A percentile compares a stretch with the other conserved stretches of the same genome.
phyloP scores from a whole-genome alignment of 2,329 filamentous ascomycete genomes.

The Botrytis deweyae region DNA sequence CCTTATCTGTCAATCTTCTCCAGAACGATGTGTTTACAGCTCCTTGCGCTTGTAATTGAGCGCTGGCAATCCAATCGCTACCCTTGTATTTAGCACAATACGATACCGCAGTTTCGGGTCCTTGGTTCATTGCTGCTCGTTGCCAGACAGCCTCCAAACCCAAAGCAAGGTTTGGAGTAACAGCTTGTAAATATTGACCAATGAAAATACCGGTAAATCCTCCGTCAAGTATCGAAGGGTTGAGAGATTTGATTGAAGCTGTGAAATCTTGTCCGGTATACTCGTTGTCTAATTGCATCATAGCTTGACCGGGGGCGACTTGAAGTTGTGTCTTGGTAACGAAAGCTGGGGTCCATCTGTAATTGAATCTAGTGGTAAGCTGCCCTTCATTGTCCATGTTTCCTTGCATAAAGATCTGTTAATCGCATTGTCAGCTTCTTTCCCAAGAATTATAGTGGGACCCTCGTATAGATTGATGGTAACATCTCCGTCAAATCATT shows the following conservation, averaged over 20 bases:
- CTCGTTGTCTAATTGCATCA: conserved; percentile 93
- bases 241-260: conserved; percentile 87
- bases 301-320: conserved; percentile 75
- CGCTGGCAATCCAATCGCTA: conserved; percentile 87
- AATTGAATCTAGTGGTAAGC: conserved; percentile 88
- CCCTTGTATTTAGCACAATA: conserved; percentile 92
- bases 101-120: conserved; percentile 86
- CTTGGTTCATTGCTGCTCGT: conserved; percentile 76
- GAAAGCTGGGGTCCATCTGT: conserved; percentile 76
- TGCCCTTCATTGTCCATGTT: conserved; percentile 91
- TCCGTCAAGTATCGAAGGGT: conserved; percentile 91
- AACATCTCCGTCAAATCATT: not conserved
- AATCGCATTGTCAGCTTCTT: conserved; percentile 28
- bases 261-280: conserved; percentile 93
- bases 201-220: conserved; percentile 94
- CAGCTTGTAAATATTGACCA: conserved; percentile 89
- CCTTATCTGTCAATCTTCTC: conserved; percentile 87
- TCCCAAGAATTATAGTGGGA: not conserved
- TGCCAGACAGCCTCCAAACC: conserved; percentile 95
- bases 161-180: conserved; percentile 82
- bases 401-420: conserved; percentile 89
- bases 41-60: conserved; percentile 78
- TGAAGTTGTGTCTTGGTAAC: conserved; percentile 87
- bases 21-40: conserved; percentile 91
- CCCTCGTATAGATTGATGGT: not conserved